phyloP scores from a whole-genome alignment of 148 eudicot genomes.

The Fallopia convolvulus region DNA sequence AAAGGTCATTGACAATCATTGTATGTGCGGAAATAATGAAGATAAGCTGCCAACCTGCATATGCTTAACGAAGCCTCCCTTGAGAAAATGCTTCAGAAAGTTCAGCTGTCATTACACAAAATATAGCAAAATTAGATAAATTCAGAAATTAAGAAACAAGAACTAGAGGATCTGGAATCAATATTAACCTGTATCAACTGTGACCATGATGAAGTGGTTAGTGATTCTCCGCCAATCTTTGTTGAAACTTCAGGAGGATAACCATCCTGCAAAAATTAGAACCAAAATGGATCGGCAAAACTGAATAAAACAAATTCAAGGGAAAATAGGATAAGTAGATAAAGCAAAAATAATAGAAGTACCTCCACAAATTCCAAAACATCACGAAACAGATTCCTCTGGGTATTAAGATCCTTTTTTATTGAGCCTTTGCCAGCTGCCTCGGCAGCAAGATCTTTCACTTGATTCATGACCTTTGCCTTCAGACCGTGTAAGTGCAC shows the following conservation, averaged over 20 bases:
- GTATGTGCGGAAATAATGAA: not conserved
- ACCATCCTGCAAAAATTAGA: slow-evolving; percentile 41
- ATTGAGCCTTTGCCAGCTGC: slow-evolving; percentile 75
- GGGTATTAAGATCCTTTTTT: slow-evolving; percentile 70
- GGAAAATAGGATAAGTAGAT: not conserved
- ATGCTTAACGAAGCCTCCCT: slow-evolving; percentile 83
- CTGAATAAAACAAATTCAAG: not conserved
- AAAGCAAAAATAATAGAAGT: not conserved
- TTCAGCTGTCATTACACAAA: slow-evolving; percentile 39
- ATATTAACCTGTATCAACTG: slow-evolving; percentile 56
- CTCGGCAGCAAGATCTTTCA: slow-evolving; percentile 55
- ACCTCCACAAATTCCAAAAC: slow-evolving; percentile 78
- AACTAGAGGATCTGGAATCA: not conserved
- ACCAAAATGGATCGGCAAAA: not conserved
- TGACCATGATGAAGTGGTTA: slow-evolving; percentile 61
- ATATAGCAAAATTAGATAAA: not conserved
- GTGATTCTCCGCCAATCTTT: slow-evolving; percentile 66
- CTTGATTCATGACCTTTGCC: slow-evolving; percentile 59
- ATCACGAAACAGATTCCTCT: slow-evolving; percentile 55
- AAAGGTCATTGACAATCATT: not conserved
- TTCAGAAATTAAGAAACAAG: not conserved
- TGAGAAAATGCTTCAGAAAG: slow-evolving; percentile 72
- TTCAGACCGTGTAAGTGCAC: slow-evolving; percentile 44
- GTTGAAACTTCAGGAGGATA: slow-evolving; percentile 52
- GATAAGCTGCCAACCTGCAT: slow-evolving; percentile 54